Base-by-base conservation (phyloP, 2,329 filamentous ascomycete genomes). In the Teratosphaeria destructans region DNA sequence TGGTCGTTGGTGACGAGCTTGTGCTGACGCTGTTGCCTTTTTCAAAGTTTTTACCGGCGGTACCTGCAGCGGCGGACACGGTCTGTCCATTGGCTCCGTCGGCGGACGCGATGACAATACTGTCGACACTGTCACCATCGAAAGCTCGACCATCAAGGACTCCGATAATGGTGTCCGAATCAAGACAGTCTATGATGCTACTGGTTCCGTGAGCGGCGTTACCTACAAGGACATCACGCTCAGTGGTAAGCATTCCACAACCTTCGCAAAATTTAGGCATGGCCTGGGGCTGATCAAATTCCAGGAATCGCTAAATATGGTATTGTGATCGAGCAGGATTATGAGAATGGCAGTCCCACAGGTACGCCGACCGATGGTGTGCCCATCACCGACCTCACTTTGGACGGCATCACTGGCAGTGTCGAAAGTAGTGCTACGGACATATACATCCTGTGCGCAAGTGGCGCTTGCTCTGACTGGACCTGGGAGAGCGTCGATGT, bases 321-420 rank as follows among this genome's bases (percentile, higher is more conserved):
- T 53, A 79, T 85, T 60, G 75, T 84, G 56, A 78, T 85, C 60
- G 74, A 84, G 70, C 83, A 85, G 73, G 81, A 84, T 68, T 84
- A 83, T 65, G 71, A 77, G 65, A 79, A 80, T 62, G 77, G 77
- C 55, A 74, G 75, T 52, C 74, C 76, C 3, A 76, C 72, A 7
- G 62, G 61, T 32, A 65, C 55, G 39, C 61, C 61, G 16, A 64
- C 62, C 47, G 19, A 53, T 34, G 78, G 79, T 49, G 77, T 82
- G 19, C 79, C 78, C 14, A 81, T 82, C 68, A 81, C 79, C 14
- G 76, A 72, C 7, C 64, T 82, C 6, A 76, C 72, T 2, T 65
- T 82, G 56, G 69, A 72, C 54, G 70, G 73, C 58, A 72, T 81
- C 59, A 74, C 65, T 1, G 79, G 79, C 39, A 72, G 72, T 3